phyloP scores from a whole-genome alignment of 2,329 filamentous ascomycete species.

The Fusarium veterinarium region DNA sequence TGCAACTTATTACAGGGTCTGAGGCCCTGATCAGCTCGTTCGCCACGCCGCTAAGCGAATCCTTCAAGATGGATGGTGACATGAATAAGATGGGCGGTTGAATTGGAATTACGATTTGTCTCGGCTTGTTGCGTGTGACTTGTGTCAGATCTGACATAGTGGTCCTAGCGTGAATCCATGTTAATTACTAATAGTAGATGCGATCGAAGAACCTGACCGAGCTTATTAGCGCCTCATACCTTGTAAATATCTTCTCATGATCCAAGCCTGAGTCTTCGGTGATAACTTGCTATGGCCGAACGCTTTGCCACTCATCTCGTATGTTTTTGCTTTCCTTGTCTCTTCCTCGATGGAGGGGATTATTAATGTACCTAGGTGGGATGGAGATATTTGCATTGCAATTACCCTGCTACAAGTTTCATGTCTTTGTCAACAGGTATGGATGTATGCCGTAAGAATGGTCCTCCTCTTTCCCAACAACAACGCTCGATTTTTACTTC shows the following conservation, averaged over 20 bases:
- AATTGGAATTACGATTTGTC: not conserved
- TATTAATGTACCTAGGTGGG: not conserved
- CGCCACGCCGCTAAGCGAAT: not conserved
- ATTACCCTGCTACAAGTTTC: not conserved
- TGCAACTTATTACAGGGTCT: conserved; percentile 4
- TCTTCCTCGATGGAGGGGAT: not conserved
- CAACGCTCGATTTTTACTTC: not conserved
- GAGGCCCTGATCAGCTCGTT: not conserved
- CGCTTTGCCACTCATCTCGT: not conserved
- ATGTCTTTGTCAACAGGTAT: not conserved
- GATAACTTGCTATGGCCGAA: not conserved
- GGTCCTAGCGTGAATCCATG: not conserved
- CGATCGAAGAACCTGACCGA: not conserved
- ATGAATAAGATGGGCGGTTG: not conserved
- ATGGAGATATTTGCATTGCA: not conserved
- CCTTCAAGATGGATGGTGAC: not conserved
- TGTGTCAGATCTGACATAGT: not conserved
- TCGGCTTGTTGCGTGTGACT: not conserved
- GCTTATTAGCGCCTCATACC: conserved; percentile 1
- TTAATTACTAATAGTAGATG: not conserved
- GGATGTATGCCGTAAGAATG: not conserved
- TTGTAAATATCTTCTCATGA: not conserved
- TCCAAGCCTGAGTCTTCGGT: not conserved
- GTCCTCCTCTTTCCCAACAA: not conserved
- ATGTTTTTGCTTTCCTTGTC: not conserved